Conservation (phyloP, 768 basidiomycete species). For the Strobilomyces confusus region DNA sequence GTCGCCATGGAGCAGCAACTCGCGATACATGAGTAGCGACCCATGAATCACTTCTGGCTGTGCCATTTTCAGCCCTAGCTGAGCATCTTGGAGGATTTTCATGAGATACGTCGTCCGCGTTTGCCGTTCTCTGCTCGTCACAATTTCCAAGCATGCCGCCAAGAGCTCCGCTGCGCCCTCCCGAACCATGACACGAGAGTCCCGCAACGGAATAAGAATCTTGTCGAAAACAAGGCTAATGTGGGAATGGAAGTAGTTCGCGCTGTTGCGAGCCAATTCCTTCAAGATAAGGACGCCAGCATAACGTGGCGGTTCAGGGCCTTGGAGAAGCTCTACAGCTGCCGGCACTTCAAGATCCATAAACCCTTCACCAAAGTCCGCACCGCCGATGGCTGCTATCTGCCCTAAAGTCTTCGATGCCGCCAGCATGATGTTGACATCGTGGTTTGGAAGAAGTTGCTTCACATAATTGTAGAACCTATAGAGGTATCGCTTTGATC, state of each 20-base stretch:
- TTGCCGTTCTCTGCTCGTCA: slow-evolving; percentile 68
- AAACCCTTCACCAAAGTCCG: slow-evolving; percentile 81
- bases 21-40: slow-evolving; percentile 85
- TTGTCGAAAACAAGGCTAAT: slow-evolving; percentile 88
- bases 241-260: slow-evolving; percentile 82
- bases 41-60: slow-evolving; percentile 92
- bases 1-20: slow-evolving; percentile 88
- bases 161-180: slow-evolving; percentile 92
- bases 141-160: slow-evolving; percentile 89
- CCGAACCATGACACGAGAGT: slow-evolving; percentile 83
- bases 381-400: slow-evolving; percentile 80
- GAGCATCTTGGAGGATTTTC: slow-evolving; percentile 88
- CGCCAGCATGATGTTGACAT: slow-evolving; percentile 90
- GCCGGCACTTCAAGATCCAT: slow-evolving; percentile 87
- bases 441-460: slow-evolving; percentile 83
- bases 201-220: slow-evolving; percentile 85
- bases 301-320: slow-evolving; percentile 79
- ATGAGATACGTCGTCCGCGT: slow-evolving; percentile 60
- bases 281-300: slow-evolving; percentile 92
- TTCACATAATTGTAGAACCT: slow-evolving; percentile 93
- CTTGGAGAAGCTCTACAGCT: slow-evolving; percentile 75
- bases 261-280: slow-evolving; percentile 87
- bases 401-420: slow-evolving; percentile 90
- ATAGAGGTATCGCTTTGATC: slow-evolving; percentile 76
- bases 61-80: slow-evolving; percentile 70